Evolutionary conservation across 2,329 filamentous ascomycete species (phyloP).

Genomic region (Scedosporium boydii): DNA sequence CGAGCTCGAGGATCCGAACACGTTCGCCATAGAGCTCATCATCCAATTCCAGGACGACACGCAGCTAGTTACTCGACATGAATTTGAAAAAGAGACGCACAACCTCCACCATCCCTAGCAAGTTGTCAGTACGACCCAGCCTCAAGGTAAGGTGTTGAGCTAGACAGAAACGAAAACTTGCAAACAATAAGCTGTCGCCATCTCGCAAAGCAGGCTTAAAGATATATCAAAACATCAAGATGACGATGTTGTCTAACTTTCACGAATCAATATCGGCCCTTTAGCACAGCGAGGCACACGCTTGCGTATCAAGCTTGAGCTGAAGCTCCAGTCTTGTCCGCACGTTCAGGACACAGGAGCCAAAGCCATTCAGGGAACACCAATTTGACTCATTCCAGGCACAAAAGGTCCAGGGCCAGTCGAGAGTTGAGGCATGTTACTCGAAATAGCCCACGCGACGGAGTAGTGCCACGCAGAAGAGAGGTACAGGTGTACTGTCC

Average conservation of each 20-base stretch:
- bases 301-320: too few relatives aligned
- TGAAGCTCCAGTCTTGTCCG: too few relatives aligned
- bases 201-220: not conserved
- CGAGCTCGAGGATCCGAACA: not conserved
- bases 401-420: not conserved
- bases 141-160: too few relatives aligned
- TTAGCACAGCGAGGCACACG: not conserved
- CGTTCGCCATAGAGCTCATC: too few relatives aligned
- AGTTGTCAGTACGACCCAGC: too few relatives aligned
- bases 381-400: not conserved
- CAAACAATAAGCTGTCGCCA: not conserved
- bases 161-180: not conserved
- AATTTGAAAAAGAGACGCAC: too few relatives aligned
- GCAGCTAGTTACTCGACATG: too few relatives aligned
- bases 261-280: not conserved
- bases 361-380: not conserved
- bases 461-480: not conserved
- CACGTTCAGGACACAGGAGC: too few relatives aligned
- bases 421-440: not conserved
- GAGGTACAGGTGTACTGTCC: not conserved
- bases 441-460: not conserved
- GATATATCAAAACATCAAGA: not conserved
- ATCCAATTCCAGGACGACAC: not conserved
- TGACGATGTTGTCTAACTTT: not conserved
- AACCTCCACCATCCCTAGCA: too few relatives aligned